Conservation (phyloP, 2,329 filamentous ascomycete species). For the Fusarium guadeloupense region DNA sequence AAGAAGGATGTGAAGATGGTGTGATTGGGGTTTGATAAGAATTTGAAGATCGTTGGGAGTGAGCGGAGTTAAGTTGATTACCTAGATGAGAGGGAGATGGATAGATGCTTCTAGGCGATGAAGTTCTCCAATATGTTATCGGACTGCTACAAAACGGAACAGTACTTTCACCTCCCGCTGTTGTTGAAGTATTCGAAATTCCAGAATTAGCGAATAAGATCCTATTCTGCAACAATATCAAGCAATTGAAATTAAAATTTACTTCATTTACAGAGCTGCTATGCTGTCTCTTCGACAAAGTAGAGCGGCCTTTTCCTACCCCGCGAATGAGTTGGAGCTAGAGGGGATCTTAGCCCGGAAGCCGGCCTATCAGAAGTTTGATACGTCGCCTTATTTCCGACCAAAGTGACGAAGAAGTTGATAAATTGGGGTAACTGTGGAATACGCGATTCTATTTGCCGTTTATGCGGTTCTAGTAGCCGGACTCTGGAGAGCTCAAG, state of each 20-base stretch:
- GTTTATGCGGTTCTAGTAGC: background rate
- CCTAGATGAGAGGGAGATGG: background rate
- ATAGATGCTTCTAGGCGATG: background rate
- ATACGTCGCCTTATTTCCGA: conserved; percentile 23
- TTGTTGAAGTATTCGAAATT: background rate
- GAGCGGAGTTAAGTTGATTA: background rate
- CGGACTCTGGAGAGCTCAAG: background rate
- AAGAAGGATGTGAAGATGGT: conserved; percentile 22
- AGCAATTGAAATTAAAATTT: no score
- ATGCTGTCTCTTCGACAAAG: background rate
- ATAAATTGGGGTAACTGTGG: background rate
- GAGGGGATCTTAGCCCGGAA: background rate
- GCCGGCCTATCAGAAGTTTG: conserved; percentile 26
- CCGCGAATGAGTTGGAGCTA: conserved; percentile 13
- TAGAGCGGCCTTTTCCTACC: conserved; percentile 31
- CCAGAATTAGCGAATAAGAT: no score
- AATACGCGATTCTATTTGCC: background rate
- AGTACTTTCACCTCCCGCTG: background rate
- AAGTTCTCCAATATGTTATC: conserved; percentile 3
- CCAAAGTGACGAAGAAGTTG: conserved; percentile 15
- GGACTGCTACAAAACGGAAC: background rate
- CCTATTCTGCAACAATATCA: no score
- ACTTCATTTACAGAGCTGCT: background rate
- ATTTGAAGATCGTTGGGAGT: background rate
- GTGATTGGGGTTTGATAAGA: conserved; percentile 20